A percentile compares a stretch with the other conserved stretches of the same genome.
Evolutionary conservation across 306 rosid genomes (phyloP).

Genomic region (Acmispon strigosus): DNA sequence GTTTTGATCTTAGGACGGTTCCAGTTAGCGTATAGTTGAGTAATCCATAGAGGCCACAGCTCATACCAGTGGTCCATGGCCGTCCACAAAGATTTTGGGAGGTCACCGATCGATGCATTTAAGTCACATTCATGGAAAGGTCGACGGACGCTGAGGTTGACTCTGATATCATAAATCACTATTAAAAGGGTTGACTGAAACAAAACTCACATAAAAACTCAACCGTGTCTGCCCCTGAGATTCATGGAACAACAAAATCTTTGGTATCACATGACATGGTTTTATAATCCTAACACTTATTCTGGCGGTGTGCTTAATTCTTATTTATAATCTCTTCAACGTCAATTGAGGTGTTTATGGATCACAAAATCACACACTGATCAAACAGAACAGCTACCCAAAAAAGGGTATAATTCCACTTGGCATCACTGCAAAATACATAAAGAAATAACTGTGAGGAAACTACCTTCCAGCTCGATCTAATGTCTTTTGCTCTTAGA

Average conservation of each 20-base stretch:
- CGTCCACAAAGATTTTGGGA: constrained; percentile 15
- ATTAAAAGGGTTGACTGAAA: constrained; percentile 25
- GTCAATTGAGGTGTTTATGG: neutral
- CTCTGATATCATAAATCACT: neutral
- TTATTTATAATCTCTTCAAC: neutral
- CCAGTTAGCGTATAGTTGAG: neutral
- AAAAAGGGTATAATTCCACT: too few species aligned
- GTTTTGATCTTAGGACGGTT: neutral
- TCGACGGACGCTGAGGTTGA: neutral
- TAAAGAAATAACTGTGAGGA: too few species aligned
- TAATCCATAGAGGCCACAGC: neutral
- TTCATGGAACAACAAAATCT: constrained; percentile 30
- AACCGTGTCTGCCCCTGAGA: neutral
- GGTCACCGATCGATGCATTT: neutral
- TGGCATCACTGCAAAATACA: too few species aligned
- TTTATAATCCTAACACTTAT: constrained; percentile 13
- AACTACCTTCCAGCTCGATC: too few species aligned
- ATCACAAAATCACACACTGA: too few species aligned
- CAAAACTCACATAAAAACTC: neutral
- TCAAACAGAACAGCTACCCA: too few species aligned
- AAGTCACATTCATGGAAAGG: neutral
- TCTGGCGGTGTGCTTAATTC: constrained; percentile 24
- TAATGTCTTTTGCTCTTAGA: too few species aligned
- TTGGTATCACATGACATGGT: constrained; percentile 36
- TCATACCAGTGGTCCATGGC: neutral